Evolutionary conservation across 768 basidiomycete species (phyloP), one percentile per base, ranked within the genome.

Genomic region (Neoboletus magnificus): DNA sequence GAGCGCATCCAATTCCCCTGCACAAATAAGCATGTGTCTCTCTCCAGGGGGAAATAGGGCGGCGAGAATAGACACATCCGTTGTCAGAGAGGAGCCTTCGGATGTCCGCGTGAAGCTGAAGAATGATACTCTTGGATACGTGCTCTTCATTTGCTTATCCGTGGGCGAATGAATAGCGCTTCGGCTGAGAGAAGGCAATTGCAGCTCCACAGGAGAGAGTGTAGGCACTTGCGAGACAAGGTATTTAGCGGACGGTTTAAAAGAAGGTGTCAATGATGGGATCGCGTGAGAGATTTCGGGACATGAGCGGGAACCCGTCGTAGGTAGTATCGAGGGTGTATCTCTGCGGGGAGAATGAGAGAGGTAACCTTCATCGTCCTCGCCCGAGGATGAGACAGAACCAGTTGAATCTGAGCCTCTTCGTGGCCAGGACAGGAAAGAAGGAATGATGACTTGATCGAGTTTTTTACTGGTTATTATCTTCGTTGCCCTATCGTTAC

Each of bases 61-160:
- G 15, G 88, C 82, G 11, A 93, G 81, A 23, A 86, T 71, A 37
- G 78, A 74, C 11, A 85, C 82, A 50, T 88, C 87, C 4, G 89
- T 83, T 2, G 88, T 89, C 49, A 93, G 74, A 12, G 87, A 89
- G 23, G 88, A 86, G 2, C 87, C 87, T 68, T 91, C 90, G 22
- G 77, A 71, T 7, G 89, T 90, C 57, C 87, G 78, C 18, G 89
- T 91, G 65, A 91, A 87, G 59, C 83, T 87, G 71, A 91, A 85
- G 73, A 93, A 91, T 3, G 88, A 83, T n/a, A 85, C 77, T n/a
- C 48, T 57, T 13, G 59, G 48, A 43, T 54, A 58, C 41, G 20
- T 36, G 20, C 15, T 35, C n/a, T 54, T 54, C 33, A 33, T 33
- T 42, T 56, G 61, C 52, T 53, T 68, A 43, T 61, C 57, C 45